Conservation (phyloP, 2,329 filamentous ascomycete genomes). For the Monilinia fructigena region DNA sequence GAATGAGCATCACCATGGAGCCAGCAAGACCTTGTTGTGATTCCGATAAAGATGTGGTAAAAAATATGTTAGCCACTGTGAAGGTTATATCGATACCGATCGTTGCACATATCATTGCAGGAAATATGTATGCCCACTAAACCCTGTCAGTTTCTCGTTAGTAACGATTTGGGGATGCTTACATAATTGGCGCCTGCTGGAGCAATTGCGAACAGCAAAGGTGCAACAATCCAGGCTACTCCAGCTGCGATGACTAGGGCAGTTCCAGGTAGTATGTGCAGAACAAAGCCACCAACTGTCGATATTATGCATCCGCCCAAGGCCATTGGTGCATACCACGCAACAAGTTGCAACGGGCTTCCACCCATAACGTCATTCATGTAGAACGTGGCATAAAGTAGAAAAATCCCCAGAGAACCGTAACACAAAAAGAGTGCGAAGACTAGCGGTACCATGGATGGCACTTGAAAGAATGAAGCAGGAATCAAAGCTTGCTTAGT, state of each 20-base stretch:
- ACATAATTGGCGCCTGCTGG: constrained; percentile 42
- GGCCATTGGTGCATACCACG: constrained; percentile 64
- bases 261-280: constrained; percentile 55
- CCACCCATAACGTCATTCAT: constrained; percentile 54
- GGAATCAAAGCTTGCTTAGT: constrained; percentile 66
- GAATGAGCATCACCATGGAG: constrained; percentile 66
- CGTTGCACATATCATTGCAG: constrained; percentile 66
- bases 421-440: constrained; percentile 64
- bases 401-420: constrained; percentile 65
- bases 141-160: neutral
- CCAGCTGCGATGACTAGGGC: constrained; percentile 53
- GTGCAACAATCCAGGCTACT: constrained; percentile 51
- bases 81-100: constrained; percentile 74
- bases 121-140: constrained; percentile 72
- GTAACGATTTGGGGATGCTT: neutral
- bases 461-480: constrained; percentile 65
- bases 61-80: constrained; percentile 74
- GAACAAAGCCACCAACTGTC: constrained; percentile 53
- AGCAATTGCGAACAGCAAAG: constrained; percentile 54
- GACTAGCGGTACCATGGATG: constrained; percentile 64
- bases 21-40: constrained; percentile 70
- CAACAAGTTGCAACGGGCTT: constrained; percentile 54
- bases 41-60: constrained; percentile 67
- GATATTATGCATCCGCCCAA: constrained; percentile 68
- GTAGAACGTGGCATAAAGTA: constrained; percentile 70